phyloP scores from a whole-genome alignment of 75 land plant species.

The Cupressus sempervirens region DNA sequence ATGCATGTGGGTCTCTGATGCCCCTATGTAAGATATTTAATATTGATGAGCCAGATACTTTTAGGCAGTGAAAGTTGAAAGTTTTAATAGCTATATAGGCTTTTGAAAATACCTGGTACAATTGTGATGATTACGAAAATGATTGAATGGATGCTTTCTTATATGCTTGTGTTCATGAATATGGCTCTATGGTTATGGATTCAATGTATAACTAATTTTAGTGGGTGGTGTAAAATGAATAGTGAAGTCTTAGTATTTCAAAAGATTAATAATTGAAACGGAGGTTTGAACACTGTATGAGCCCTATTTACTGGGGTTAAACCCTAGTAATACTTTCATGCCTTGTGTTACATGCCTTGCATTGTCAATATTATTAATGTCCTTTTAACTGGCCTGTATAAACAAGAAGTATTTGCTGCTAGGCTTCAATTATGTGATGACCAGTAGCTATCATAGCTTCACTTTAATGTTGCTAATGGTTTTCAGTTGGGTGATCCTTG shows the following conservation, averaged over 20 bases:
- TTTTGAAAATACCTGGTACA: not conserved
- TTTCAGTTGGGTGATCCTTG: too few species aligned
- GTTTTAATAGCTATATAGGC: not conserved
- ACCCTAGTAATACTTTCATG: not conserved
- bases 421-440: too few species aligned
- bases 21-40: not conserved
- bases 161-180: not conserved
- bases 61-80: not conserved
- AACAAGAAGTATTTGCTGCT: too few species aligned
- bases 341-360: not conserved
- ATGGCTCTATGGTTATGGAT: not conserved
- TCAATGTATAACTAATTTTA: not conserved
- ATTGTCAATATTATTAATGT: too few species aligned
- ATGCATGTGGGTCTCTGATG: not conserved
- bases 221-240: not conserved
- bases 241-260: not conserved
- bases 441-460: too few species aligned
- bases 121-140: not conserved
- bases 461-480: too few species aligned
- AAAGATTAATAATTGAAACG: not conserved
- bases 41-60: not conserved
- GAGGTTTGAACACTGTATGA: not conserved
- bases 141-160: not conserved
- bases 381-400: too few species aligned
- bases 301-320: not conserved